Evolutionary conservation across 106 monocot species (phyloP), one percentile per base, ranked within the genome.

Genomic region (Dendrobium catenatum): DNA sequence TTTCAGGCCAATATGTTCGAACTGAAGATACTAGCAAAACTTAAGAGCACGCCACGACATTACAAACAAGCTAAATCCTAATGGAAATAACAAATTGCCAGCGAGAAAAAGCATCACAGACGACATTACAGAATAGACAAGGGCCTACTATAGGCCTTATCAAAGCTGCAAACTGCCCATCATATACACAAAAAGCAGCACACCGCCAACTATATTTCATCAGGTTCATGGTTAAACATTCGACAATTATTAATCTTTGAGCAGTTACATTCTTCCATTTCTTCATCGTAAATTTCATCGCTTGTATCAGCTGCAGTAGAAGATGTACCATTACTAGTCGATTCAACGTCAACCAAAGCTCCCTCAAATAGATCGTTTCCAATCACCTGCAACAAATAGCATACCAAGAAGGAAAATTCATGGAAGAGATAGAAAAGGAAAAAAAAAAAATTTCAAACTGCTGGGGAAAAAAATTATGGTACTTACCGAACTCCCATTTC

Each of bases 181-280:
- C 70, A 70, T 70, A 70, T 70, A 37, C 70, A 70, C 70, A 70
- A 70, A 22, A 70, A 70, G 70, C 33, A 37, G 33, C 31, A 3
- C 10, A 33, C 27, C 70, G 0, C 13, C 70, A 70, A 27, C 70
- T 70, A 74, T 6, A 44, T 43, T 74, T 19, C 74, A 44, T 44
- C 74, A 74, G 74, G 11, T 44, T 74, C n/a, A 31, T 11, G 4
- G 37, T 74, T 20, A 74, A 42, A 29, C 74, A 44, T 74, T 29
- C 42, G 43, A 74, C 74, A 74, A 74, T 74, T 74, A 37, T 37
- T 70, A 70, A 1, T 37, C 15, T 33, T 37, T 15, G 70, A 15
- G 16, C 70, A 70, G 20, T 37, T 29, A 37, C 74, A 74, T 15
- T 44, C 19, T 43, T 74, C 43, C 29, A 74, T 42, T 42, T 43